A percentile compares a stretch with the other conserved stretches of the same genome.
Conservation (phyloP, 768 basidiomycete genomes). For the Tricholoma furcatifolium region DNA sequence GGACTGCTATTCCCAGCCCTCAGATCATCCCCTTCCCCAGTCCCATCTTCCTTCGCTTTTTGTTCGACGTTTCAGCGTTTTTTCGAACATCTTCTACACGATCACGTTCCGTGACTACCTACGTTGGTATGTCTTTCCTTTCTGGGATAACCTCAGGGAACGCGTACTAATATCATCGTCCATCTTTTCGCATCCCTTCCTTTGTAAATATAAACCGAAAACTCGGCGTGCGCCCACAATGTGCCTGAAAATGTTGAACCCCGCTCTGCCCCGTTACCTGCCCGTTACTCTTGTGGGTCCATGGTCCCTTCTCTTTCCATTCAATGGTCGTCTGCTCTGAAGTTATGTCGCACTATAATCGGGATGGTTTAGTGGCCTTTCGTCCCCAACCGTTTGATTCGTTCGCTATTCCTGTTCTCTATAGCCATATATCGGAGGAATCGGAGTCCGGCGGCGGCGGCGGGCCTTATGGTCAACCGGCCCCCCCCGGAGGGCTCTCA, state of each 20-base stretch:
- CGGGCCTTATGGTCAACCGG: conserved; percentile 10
- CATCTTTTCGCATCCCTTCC: conserved; percentile 4
- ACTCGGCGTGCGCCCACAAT: conserved; percentile 1
- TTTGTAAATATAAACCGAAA: conserved; percentile 7
- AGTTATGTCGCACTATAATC: conserved; percentile 15
- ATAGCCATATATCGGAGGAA: conserved; percentile 17
- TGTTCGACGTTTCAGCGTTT: background rate
- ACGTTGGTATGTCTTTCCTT: conserved; percentile 17
- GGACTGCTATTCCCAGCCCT: conserved; percentile 9
- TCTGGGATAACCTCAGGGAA: conserved; percentile 7
- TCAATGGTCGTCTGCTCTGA: conserved; percentile 9
- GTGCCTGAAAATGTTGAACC: conserved; percentile 9
- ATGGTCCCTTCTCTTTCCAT: conserved; percentile 7
- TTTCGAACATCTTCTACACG: conserved; percentile 6
- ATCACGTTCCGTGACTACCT: conserved; percentile 18
- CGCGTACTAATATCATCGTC: conserved; percentile 14
- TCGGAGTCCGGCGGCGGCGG: conserved; percentile 16
- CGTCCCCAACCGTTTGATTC: conserved; percentile 5
- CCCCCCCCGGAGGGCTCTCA: conserved; percentile 5
- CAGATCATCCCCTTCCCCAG: conserved; percentile 1
- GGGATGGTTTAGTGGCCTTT: conserved; percentile 9
- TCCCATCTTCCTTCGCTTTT: background rate
- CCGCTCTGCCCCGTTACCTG: background rate
- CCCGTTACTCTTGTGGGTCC: conserved; percentile 15
- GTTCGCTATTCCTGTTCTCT: conserved; percentile 14